Base-by-base conservation (phyloP, 306 rosid genomes). In the Dicorynia guianensis region DNA sequence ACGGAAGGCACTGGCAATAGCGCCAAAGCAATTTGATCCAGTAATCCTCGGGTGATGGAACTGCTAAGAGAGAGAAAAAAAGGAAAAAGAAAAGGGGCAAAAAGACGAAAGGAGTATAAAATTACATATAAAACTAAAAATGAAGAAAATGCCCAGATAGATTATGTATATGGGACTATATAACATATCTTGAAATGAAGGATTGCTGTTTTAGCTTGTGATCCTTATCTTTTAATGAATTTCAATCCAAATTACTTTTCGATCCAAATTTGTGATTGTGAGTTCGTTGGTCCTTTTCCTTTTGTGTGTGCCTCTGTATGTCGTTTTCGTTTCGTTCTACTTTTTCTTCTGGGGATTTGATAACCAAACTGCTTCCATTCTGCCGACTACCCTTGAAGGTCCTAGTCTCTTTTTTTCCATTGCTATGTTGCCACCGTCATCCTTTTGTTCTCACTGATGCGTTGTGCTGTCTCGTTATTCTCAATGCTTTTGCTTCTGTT, bases 1-100 rank as follows among this genome's bases (percentile, higher is more conserved):
- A 75, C 80, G 90, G 90, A n/a, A 87, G 85, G 62, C 80, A 87
- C 74, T 85, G 90, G 90, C 92, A 87, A 85, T 81, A 83, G 46
- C 71, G 61, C 20, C 42, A 25, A 33, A 35, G 47, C 30, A 42
- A 63, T 25, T 39, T 40, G 7, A 18, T 42, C 8, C 30, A 25
- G n/a, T 43, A 0, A 20, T 14, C 19, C 75, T 0, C 7, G 35
- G 61, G 35, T 39, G 75, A 61, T 64, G 4, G 35, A 14, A 34
- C 13, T 8, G 10, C 11, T 25, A 43, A 56, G 67, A 39, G 52
- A n/a, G 60, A 13, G 49, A 14, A 17, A 55, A 17, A 14, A 17
- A 55, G 8, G 15, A 15, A n/a, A 62, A 38, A 62, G 3, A 14
- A 11, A 15, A 11, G 6, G 42, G 3, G 7, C 36, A 19, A 76